Evolutionary conservation across 1,139 yeast species (phyloP).

Genomic region (Scheffersomyces titani): DNA sequence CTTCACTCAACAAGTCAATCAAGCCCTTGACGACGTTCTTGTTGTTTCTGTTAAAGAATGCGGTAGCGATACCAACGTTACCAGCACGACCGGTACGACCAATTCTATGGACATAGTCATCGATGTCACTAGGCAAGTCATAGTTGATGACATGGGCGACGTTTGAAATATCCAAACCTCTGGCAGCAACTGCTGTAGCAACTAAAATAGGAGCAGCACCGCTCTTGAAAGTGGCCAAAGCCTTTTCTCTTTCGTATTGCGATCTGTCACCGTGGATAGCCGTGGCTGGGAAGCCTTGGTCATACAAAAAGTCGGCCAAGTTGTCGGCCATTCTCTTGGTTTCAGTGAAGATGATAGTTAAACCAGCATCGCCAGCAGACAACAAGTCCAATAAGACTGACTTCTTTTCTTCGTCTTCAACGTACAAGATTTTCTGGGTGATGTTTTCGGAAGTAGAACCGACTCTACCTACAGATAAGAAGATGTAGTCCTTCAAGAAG

Average conservation of each 20-base stretch:
- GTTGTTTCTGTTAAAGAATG: conserved; percentile 96
- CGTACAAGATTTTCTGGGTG: conserved; percentile 89
- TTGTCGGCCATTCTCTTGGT: conserved; percentile 98
- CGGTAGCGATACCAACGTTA: conserved; percentile 96
- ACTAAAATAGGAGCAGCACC: conserved; percentile 92
- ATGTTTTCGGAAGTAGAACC: conserved; percentile 98
- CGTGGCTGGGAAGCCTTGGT: conserved; percentile 92
- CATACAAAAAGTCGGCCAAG: conserved; percentile 87
- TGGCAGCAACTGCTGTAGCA: conserved; percentile 98
- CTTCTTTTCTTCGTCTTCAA: conserved; percentile 94
- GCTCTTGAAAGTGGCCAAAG: conserved; percentile 81
- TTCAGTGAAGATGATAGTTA: conserved; percentile 94
- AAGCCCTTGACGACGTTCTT: conserved; percentile 86
- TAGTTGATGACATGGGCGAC: conserved; percentile 97
- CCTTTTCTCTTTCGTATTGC: conserved; percentile 97
- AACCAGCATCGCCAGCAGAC: conserved; percentile 73
- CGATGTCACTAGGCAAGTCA: conserved; percentile 95
- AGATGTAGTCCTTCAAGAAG: conserved; percentile 92
- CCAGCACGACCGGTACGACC: conserved; percentile 99
- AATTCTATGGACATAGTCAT: conserved; percentile 98
- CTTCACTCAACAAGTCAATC: conserved; percentile 85
- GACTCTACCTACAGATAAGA: conserved; percentile 96
- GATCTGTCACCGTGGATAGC: conserved; percentile 99
- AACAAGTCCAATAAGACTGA: conserved; percentile 88
- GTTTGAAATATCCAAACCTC: conserved; percentile 99